A percentile compares a stretch with the other conserved stretches of the same genome.
Evolutionary conservation across 768 basidiomycete genomes (phyloP).

Genomic region (Serendipita sp.): DNA sequence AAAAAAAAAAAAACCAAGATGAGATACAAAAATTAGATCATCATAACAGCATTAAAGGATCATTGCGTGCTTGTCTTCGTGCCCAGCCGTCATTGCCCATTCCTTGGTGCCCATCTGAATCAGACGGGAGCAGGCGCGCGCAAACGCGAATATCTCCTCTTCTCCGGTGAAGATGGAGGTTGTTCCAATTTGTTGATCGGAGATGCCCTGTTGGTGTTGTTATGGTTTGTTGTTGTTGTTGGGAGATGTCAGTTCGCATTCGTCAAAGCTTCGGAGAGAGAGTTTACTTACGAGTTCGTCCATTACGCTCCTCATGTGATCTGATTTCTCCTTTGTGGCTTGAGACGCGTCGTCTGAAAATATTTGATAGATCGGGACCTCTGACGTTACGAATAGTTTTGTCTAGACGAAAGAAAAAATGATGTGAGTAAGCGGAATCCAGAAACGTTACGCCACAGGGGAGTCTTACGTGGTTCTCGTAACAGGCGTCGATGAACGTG

Average conservation of each 20-base stretch:
- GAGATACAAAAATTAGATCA: not conserved
- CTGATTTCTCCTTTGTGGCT: conserved; percentile 34
- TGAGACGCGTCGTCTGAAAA: conserved; percentile 56
- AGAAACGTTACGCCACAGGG: not conserved
- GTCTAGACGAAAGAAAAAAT: conserved; percentile 36
- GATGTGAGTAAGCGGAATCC: not conserved
- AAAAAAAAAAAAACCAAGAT: not conserved
- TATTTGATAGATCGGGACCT: conserved; percentile 78
- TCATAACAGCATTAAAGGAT: not conserved
- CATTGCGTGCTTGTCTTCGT: conserved; percentile 7
- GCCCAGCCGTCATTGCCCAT: conserved; percentile 42
- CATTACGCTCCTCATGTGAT: conserved; percentile 88
- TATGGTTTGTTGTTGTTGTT: too few species aligned
- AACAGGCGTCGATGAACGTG: conserved; percentile 94
- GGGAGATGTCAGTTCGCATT: not conserved
- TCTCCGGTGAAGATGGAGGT: conserved; percentile 92
- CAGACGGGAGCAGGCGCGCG: conserved; percentile 74
- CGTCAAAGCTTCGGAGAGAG: conserved; percentile 12
- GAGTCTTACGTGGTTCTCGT: conserved; percentile 68
- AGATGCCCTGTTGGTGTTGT: too few species aligned
- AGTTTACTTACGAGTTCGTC: conserved; percentile 66
- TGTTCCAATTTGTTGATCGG: conserved; percentile 55
- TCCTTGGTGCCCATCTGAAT: conserved; percentile 85
- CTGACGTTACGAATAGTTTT: conserved; percentile 80
- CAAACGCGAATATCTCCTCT: conserved; percentile 95